Percentiles rank a stretch among this genome's conserved stretches.
These are phyloP conservation scores for Phytophthora rubi DNA, from an alignment of 352 stramenopile genomes.

Conservation along the genomic window DNA sequence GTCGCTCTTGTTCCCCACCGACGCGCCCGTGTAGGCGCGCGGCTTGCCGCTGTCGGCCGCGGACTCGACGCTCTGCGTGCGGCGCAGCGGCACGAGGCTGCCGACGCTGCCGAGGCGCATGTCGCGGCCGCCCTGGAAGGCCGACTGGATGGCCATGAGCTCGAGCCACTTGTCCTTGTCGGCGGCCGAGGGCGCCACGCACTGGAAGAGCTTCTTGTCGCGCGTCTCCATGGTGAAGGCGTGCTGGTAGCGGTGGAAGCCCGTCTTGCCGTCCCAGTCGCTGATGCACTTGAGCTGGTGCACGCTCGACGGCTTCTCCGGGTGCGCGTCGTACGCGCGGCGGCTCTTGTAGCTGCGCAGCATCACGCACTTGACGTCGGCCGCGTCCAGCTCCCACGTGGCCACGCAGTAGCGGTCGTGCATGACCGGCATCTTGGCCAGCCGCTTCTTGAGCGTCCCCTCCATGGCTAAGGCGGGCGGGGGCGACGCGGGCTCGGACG, in stretches of 20 bases:
- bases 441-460: slow-evolving; percentile 76
- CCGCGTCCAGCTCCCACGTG: slow-evolving; percentile 63
- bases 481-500: slow-evolving; percentile 4
- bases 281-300: slow-evolving; percentile 75
- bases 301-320: slow-evolving; percentile 57
- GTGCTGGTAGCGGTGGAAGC: slow-evolving; percentile 77
- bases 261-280: slow-evolving; percentile 80
- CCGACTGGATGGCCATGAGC: slow-evolving; percentile 51
- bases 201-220: slow-evolving; percentile 81
- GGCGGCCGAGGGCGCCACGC: slow-evolving; percentile 51
- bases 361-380: slow-evolving; percentile 61
- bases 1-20: slow-evolving; percentile 28
- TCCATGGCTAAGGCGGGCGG: slow-evolving; percentile 47
- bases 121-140: slow-evolving; percentile 28
- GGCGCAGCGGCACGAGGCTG: slow-evolving; percentile 31
- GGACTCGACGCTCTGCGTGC: slow-evolving; percentile 35
- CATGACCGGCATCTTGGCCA: slow-evolving; percentile 76
- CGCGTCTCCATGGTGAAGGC: slow-evolving; percentile 77
- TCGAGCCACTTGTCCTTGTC: slow-evolving; percentile 76
- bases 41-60: slow-evolving; percentile 21
- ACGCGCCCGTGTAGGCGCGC: slow-evolving; percentile 29
- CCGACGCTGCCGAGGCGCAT: slow-evolving; percentile 35
- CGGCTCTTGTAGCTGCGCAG: slow-evolving; percentile 77
- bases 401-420: slow-evolving; percentile 84
- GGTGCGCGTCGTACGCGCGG: slow-evolving; percentile 48